Evolutionary conservation across 2,329 filamentous ascomycete species (phyloP).

Genomic region (Fusarium foetens): DNA sequence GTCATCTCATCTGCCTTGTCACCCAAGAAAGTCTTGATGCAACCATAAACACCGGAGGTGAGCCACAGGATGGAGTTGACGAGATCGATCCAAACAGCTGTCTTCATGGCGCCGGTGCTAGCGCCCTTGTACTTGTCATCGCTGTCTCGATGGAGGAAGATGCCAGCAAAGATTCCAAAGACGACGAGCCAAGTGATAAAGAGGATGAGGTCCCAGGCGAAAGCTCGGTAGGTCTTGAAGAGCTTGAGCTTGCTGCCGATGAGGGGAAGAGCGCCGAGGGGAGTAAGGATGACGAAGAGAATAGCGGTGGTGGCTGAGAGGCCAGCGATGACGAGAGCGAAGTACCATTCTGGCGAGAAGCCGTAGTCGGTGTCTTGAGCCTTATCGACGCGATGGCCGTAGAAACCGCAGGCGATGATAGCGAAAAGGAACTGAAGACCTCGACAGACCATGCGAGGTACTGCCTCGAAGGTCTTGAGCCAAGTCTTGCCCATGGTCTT

Average conservation of each 20-base stretch:
- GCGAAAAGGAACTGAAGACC: slow-evolving; percentile 76
- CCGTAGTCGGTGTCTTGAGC: slow-evolving; percentile 52
- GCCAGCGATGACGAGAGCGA: slow-evolving; percentile 68
- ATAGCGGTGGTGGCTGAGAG: slow-evolving; percentile 64
- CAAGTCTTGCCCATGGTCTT: slow-evolving; percentile 57
- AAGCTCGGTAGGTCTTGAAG: slow-evolving; percentile 56
- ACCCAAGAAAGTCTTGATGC: slow-evolving; percentile 53
- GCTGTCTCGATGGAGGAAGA: slow-evolving; percentile 71
- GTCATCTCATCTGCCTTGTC: slow-evolving; percentile 53
- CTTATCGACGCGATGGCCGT: slow-evolving; percentile 65
- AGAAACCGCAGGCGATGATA: slow-evolving; percentile 75
- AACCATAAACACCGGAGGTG: slow-evolving; percentile 56
- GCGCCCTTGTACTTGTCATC: slow-evolving; percentile 60
- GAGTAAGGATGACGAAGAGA: slow-evolving; percentile 52
- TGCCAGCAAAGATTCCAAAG: slow-evolving; percentile 77
- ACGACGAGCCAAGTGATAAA: slow-evolving; percentile 69
- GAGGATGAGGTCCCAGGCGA: slow-evolving; percentile 56
- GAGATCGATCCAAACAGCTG: slow-evolving; percentile 77
- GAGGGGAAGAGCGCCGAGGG: slow-evolving; percentile 48
- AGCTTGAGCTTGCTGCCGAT: slow-evolving; percentile 49
- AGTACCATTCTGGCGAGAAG: slow-evolving; percentile 69
- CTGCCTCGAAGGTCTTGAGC: slow-evolving; percentile 57
- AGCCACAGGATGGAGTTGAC: slow-evolving; percentile 75
- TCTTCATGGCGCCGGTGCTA: slow-evolving; percentile 67
- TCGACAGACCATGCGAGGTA: slow-evolving; percentile 66